These are phyloP conservation scores for Fraxinus platypoda DNA, from an alignment of 305 asterid species.

Conservation along the genomic window DNA sequence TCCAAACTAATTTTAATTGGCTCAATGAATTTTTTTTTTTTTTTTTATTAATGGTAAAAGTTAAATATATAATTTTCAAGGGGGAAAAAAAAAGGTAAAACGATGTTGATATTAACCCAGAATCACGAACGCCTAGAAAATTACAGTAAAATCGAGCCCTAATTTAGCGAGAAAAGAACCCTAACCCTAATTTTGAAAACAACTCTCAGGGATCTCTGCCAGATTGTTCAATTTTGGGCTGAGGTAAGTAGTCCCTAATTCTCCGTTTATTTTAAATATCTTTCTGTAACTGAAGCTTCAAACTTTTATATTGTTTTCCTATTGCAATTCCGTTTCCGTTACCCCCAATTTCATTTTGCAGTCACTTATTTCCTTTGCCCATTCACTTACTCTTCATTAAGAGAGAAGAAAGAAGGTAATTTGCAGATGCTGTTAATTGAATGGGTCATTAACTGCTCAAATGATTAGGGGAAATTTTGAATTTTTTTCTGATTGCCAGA, in stretches of 20 bases:
- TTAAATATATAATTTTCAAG: background rate
- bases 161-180: background rate
- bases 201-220: background rate
- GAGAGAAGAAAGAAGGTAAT: background rate
- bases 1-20: background rate
- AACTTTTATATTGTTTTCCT: background rate
- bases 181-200: background rate
- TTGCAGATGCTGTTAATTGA: background rate
- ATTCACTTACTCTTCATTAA: background rate
- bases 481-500: constrained; percentile 18
- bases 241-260: background rate
- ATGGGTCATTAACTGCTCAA: background rate
- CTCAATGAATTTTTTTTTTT: background rate
- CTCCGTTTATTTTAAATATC: background rate
- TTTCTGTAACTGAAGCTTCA: background rate
- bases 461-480: background rate
- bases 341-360: background rate
- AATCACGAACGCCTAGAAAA: background rate
- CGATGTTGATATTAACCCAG: background rate
- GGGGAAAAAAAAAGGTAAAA: background rate
- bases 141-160: background rate
- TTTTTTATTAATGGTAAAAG: no score
- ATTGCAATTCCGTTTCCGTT: background rate
- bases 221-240: background rate
- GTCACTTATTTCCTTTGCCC: background rate